Evolutionary conservation across 768 basidiomycete genomes (phyloP).

Genomic region (Atractiella rhizophila): DNA sequence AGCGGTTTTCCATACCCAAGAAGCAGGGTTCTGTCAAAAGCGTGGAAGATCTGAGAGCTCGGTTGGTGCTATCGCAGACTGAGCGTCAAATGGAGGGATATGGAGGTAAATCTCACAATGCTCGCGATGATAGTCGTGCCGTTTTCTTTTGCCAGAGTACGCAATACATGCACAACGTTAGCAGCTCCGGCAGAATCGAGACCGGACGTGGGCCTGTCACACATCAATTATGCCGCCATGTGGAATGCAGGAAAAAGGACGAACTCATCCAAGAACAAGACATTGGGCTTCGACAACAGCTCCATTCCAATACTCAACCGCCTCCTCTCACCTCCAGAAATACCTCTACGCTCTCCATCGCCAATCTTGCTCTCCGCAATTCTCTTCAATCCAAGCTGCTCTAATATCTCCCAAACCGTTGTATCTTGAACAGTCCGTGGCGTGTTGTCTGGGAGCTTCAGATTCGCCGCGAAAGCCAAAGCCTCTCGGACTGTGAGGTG

Average conservation of each 20-base stretch:
- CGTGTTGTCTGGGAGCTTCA: slow-evolving; percentile 39
- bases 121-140: slow-evolving; percentile 49
- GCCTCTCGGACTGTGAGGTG: slow-evolving; percentile 40
- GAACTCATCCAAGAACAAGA: slow-evolving; percentile 70
- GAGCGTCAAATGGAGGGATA: background rate
- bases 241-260: slow-evolving; percentile 23
- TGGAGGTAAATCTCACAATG: slow-evolving; percentile 53
- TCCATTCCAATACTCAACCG: slow-evolving; percentile 75
- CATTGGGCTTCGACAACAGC: slow-evolving; percentile 56
- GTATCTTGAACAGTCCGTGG: slow-evolving; percentile 13
- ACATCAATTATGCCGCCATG: slow-evolving; percentile 5
- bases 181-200: slow-evolving; percentile 70
- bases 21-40: slow-evolving; percentile 58
- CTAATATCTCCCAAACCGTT: slow-evolving; percentile 38
- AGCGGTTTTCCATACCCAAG: slow-evolving; percentile 43
- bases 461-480: slow-evolving; percentile 56
- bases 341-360: slow-evolving; percentile 47
- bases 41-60: slow-evolving; percentile 23
- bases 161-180: slow-evolving; percentile 50
- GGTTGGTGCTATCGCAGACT: slow-evolving; percentile 11
- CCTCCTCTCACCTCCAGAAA: slow-evolving; percentile 76
- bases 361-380: slow-evolving; percentile 50
- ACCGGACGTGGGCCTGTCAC: slow-evolving; percentile 26
- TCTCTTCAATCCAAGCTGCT: slow-evolving; percentile 47
- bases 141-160: slow-evolving; percentile 32